phyloP scores from a whole-genome alignment of 495 filamentous ascomycete genomes.

The Penicillium simplicissimum region DNA sequence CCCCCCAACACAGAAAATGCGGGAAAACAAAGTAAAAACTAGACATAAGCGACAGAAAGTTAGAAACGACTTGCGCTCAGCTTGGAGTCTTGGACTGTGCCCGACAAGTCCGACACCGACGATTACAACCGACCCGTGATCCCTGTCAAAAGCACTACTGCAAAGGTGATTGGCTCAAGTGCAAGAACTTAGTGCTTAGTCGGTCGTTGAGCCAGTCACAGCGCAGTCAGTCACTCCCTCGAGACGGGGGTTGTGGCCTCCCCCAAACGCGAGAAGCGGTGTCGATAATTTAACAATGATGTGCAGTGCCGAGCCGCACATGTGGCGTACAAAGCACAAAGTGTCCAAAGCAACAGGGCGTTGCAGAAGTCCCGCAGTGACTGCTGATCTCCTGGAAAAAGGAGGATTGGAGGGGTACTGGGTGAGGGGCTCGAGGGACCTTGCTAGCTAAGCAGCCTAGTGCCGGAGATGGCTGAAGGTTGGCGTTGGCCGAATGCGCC shows the following conservation, averaged over 20 bases:
- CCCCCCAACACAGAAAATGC: too few species aligned
- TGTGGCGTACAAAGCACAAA: background rate
- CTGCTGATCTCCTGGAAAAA: background rate
- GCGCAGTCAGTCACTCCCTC: background rate
- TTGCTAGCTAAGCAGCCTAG: background rate
- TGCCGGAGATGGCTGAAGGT: background rate
- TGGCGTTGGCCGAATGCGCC: background rate
- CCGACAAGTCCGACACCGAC: constrained; percentile 27
- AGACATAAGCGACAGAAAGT: background rate
- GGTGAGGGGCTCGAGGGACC: background rate
- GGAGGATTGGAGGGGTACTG: background rate
- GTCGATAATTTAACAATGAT: constrained; percentile 12
- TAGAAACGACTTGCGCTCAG: background rate
- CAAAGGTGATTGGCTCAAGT: constrained; percentile 14
- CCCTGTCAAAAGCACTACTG: constrained; percentile 5
- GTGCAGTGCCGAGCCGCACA: background rate
- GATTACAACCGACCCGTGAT: constrained; percentile 22
- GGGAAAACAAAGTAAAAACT: background rate
- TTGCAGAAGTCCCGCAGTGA: background rate
- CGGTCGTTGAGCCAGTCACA: constrained; percentile 19
- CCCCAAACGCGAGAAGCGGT: constrained; percentile 28
- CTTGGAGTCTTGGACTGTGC: constrained; percentile 3
- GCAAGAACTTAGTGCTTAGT: constrained; percentile 17
- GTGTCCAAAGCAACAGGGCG: background rate
- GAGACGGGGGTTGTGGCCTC: background rate